These are phyloP conservation scores for Sordariomycetes sp. DNA, from an alignment of 2,329 filamentous ascomycete genomes.

Conservation along the genomic window DNA sequence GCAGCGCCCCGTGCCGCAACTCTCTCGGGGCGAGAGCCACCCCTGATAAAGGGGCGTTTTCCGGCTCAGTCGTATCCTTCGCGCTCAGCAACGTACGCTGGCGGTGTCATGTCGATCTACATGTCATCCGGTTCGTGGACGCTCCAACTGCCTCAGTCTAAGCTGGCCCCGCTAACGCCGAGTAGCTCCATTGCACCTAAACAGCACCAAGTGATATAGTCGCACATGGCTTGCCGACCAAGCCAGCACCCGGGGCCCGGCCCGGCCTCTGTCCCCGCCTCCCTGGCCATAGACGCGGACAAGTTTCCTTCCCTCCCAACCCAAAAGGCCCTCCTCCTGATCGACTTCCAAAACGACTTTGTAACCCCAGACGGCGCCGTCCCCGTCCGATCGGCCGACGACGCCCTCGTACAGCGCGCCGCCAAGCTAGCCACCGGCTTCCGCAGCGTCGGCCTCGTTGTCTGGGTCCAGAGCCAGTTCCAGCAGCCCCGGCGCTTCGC, in stretches of 20 bases:
- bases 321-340: conserved; percentile 60
- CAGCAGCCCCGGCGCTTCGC: conserved; percentile 44
- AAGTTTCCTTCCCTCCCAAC: conserved; percentile 42
- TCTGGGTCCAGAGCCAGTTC: conserved; percentile 77
- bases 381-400: conserved; percentile 42
- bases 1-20: no score
- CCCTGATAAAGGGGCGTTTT: not conserved
- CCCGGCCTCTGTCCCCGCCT: not conserved
- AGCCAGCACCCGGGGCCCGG: not conserved
- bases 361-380: conserved; percentile 54
- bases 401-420: conserved; percentile 55
- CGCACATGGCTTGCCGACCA: not conserved
- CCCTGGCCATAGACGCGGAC: conserved; percentile 27
- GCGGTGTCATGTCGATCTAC: not conserved
- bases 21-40: no score
- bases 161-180: not conserved
- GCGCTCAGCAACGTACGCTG: not conserved
- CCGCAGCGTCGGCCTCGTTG: conserved; percentile 55
- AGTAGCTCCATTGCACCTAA: not conserved
- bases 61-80: not conserved
- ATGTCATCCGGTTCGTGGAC: not conserved
- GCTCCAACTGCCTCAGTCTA: not conserved
- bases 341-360: conserved; percentile 90
- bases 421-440: conserved; percentile 57
- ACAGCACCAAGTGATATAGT: not conserved